phyloP scores from a whole-genome alignment of 768 basidiomycete species.

The Trichaptum fuscoviolaceum region DNA sequence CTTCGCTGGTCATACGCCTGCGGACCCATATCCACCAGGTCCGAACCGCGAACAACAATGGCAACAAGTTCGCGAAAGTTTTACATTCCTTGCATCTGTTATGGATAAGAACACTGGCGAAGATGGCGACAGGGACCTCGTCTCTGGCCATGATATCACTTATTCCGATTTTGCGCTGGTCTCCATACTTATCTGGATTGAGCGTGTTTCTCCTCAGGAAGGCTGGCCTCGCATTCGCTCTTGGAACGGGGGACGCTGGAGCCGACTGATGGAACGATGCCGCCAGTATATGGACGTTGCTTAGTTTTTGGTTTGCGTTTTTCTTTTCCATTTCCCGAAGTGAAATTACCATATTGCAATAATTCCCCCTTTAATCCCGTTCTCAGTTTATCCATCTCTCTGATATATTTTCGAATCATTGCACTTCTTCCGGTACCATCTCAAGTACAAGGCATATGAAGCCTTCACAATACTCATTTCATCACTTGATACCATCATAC shows the following conservation, averaged over 20 bases:
- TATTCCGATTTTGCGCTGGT: conserved; percentile 75
- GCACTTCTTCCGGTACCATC: neutral
- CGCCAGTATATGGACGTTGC: conserved; percentile 60
- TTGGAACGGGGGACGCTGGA: conserved; percentile 71
- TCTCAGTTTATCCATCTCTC: too few relatives aligned
- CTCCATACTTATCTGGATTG: conserved; percentile 69
- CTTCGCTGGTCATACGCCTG: conserved; percentile 17
- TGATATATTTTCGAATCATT: neutral
- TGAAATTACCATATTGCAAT: neutral
- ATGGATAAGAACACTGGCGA: conserved; percentile 58
- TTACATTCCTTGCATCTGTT: conserved; percentile 56
- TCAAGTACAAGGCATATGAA: neutral
- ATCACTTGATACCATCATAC: neutral
- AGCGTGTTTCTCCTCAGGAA: conserved; percentile 66
- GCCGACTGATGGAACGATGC: conserved; percentile 55
- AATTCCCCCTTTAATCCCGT: neutral
- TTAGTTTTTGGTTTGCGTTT: neutral
- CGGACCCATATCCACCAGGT: conserved; percentile 22
- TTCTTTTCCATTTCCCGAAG: too few relatives aligned
- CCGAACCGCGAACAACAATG: conserved; percentile 60
- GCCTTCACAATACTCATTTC: neutral
- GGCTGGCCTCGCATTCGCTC: conserved; percentile 64
- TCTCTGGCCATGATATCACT: conserved; percentile 58
- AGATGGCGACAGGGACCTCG: conserved; percentile 62
- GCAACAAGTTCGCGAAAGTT: conserved; percentile 59